Evolutionary conservation across 495 filamentous ascomycete species (phyloP), one percentile per base, ranked within the genome.

Genomic region (Rusavskia elegans): DNA sequence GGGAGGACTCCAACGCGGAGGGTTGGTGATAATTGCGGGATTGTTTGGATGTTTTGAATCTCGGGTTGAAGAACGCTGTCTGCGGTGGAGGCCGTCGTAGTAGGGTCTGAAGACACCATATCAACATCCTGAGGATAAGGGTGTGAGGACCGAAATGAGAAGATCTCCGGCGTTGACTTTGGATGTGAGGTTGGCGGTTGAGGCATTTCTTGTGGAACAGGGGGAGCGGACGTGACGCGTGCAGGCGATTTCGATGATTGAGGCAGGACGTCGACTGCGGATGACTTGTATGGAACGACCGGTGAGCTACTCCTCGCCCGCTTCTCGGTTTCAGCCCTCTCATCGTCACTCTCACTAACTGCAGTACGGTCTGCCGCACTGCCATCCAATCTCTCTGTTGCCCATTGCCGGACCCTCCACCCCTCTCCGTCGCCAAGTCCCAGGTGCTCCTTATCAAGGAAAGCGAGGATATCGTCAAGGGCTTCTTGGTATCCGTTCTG

Each of bases 401-500:
- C 86, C 89, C 89, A 96, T 65, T 81, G 81, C 55, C 89, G 73
- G 25, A 96, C 77, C 55, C 69, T 74, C 80, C 81, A 87, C 4
- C 83, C 87, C 61, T 92, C 88, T 35, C 87, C 85, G 62, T 89
- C 84, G 27, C 72, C 74, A 17, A 88, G 58, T 14, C 85, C 86
- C 37, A 93, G 73, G 55, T 84, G 78, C 61, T 87, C 80, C 57
- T 76, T 80, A 59, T 96, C 87, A 27, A 97, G 72, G 58, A 95
- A 95, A 14, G 74, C 64, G 3, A 96, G 65, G 4, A 99, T 67
- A 54, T 97, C 92, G 50, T 96, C 89, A 45, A 99, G 72, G 25
- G 89, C 93, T 54, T 97, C 89, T 61, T 95, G 89, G 59, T 96
- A 97, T 5, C 93, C 93, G 38, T 84, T 79, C 10, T 75, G 68